Evolutionary conservation across 2,329 filamentous ascomycete genomes (phyloP), one percentile per base, ranked within the genome.

Genomic region (Colletotrichum lentis): DNA sequence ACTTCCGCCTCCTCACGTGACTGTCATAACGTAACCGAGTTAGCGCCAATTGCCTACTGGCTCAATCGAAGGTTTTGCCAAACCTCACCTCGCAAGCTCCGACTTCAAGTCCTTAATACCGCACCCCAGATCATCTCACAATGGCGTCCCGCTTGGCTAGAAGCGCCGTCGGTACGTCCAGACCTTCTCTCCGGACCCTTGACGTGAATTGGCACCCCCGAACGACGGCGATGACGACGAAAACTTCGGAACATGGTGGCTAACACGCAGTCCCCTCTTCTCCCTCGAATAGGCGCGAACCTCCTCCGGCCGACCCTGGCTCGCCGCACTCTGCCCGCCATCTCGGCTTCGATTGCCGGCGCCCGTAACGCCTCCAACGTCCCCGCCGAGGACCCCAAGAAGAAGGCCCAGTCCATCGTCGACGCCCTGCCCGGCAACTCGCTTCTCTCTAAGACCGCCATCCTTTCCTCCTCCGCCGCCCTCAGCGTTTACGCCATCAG

Each of bases 121-220:
- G n/a, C 80, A 84, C 83, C 82, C 81, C 83, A 81, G 83, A 79
- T 83, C 81, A 85, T 84, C 81, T 82, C 87, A 92, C 86, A 91
- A 98, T 98, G 95, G 95, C 95, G 88, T 97, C 93, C 84, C 93
- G 94, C 88, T 88, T 98, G 86, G 93, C 91, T 88, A 94, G 92
- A 89, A 94, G 90, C 88, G 93, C 94, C 85, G 86, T 95, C 85
- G 92, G 95, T 98, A 90, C 82, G 93, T 90, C 74, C 55, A 62
- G 69, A 70, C 68, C 69, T 70, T 47, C 31, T 27, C 61, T 43
- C 69, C 60, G 70, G 75, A 24, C 58, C 70, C 49, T 71, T 60
- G 70, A 59, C 74, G 53, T 55, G 55, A 79, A 83, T 84, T 81
- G 80, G 74, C 72, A 46, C 47, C 68, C 18, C 16, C 43, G 39